Conservation (phyloP, 2,329 filamentous ascomycete species). For the Colletotrichum liriopes region DNA sequence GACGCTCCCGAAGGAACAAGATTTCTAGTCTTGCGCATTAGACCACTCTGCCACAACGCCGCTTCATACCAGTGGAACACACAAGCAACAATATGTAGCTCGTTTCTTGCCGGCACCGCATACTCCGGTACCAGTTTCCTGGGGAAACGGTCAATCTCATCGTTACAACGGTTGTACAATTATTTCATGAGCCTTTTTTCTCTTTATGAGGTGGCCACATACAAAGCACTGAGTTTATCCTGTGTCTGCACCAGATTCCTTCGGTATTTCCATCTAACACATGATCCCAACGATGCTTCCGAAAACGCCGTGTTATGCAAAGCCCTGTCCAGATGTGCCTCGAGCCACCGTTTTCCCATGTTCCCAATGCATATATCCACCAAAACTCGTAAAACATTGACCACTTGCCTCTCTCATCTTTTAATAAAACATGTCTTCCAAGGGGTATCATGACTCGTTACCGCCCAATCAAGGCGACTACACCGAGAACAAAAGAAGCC, state of each 20-base stretch:
- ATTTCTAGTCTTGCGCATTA: conserved; percentile 43
- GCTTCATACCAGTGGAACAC: fast-evolving
- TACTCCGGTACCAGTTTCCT: no score
- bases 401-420: background rate
- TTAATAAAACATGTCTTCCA: background rate
- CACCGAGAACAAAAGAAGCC: conserved; percentile 47
- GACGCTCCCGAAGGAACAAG: conserved; percentile 43
- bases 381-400: conserved; percentile 7
- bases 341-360: conserved; percentile 15
- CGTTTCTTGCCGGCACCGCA: fast-evolving
- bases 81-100: background rate
- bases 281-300: conserved; percentile 1
- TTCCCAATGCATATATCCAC: conserved; percentile 14
- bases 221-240: conserved; percentile 6
- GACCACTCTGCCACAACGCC: conserved; percentile 43
- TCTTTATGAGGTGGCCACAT: no score
- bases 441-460: conserved; percentile 15
- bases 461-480: conserved; percentile 39
- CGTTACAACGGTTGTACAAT: background rate
- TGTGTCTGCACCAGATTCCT: background rate
- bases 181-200: no score
- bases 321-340: conserved; percentile 1
- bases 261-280: background rate
- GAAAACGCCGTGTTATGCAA: conserved; percentile 38
- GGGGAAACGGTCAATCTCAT: background rate